These are phyloP conservation scores for Saccharomycopsis microspora DNA, from an alignment of 805 yeast species.

Conservation along the genomic window DNA sequence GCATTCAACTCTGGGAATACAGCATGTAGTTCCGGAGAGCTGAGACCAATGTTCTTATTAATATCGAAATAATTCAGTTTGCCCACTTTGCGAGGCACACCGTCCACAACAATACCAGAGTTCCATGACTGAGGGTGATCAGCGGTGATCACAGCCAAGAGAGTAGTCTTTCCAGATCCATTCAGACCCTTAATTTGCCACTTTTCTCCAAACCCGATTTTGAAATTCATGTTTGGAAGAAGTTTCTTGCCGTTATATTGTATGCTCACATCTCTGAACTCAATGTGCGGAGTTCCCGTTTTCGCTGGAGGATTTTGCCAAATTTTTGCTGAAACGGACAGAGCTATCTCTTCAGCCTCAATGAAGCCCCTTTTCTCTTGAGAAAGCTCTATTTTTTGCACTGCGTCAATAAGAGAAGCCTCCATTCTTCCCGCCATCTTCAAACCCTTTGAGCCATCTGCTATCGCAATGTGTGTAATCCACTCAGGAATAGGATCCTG, in stretches of 20 bases:
- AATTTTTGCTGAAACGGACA: neutral
- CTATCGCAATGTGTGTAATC: conserved; percentile 63
- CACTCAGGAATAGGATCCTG: conserved; percentile 74
- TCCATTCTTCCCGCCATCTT: conserved; percentile 32
- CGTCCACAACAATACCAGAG: conserved; percentile 49
- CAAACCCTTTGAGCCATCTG: conserved; percentile 40
- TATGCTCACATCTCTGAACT: conserved; percentile 53
- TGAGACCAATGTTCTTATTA: conserved; percentile 69
- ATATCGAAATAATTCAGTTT: conserved; percentile 64
- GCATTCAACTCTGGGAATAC: conserved; percentile 61
- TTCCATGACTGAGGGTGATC: conserved; percentile 98
- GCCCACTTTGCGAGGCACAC: conserved; percentile 65
- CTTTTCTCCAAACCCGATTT: conserved; percentile 55
- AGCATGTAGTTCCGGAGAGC: conserved; percentile 89
- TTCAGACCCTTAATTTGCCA: conserved; percentile 89
- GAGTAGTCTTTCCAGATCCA: conserved; percentile 90
- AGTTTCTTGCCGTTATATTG: conserved; percentile 53
- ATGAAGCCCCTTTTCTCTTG: neutral
- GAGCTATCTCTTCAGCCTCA: neutral
- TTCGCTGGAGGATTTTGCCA: neutral
- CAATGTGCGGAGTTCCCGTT: conserved; percentile 22
- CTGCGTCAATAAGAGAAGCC: conserved; percentile 16
- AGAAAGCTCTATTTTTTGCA: neutral
- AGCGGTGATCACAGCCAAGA: conserved; percentile 73
- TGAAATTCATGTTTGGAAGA: conserved; percentile 52